phyloP scores from a whole-genome alignment of 2,329 filamentous ascomycete genomes.

The Coniella vitis region DNA sequence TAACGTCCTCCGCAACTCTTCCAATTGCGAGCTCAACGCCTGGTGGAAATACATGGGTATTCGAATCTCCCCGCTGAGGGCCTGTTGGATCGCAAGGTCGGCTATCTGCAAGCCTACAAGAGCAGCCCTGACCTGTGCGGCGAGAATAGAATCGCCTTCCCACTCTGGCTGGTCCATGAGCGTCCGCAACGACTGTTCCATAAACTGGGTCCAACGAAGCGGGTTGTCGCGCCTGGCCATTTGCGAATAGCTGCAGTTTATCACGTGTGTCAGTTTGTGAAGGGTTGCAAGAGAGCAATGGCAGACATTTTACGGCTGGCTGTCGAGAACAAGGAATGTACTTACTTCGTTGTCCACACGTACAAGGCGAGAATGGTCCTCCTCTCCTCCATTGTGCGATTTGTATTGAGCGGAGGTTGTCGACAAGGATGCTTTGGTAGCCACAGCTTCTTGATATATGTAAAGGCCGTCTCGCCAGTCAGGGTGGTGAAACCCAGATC shows the following conservation, averaged over 20 bases:
- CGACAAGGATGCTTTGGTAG: neutral
- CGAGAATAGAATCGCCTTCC: conserved; percentile 43
- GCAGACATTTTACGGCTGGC: too few species aligned
- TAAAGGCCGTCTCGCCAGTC: conserved; percentile 25
- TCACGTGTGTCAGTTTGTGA: neutral
- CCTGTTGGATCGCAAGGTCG: conserved; percentile 9
- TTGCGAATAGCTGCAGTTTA: conserved; percentile 20
- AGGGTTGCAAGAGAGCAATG: neutral
- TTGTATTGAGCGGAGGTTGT: conserved; percentile 18
- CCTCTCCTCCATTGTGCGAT: conserved; percentile 42
- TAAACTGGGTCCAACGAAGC: conserved; percentile 50
- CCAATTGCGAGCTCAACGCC: conserved; percentile 21
- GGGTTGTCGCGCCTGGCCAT: conserved; percentile 40
- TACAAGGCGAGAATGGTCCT: conserved; percentile 43
- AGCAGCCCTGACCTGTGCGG: conserved; percentile 34
- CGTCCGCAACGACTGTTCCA: conserved; percentile 48
- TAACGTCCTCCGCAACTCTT: conserved; percentile 20
- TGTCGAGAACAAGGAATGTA: neutral
- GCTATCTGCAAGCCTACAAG: conserved; percentile 30
- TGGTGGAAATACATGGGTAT: conserved; percentile 19
- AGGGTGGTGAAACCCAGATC: conserved; percentile 39
- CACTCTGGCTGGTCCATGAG: conserved; percentile 40
- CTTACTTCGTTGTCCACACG: conserved; percentile 32
- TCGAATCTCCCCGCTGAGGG: conserved; percentile 11
- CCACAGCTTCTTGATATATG: conserved; percentile 27